Evolutionary conservation across 495 filamentous ascomycete genomes (phyloP).

Genomic region (Penicillium soppii): DNA sequence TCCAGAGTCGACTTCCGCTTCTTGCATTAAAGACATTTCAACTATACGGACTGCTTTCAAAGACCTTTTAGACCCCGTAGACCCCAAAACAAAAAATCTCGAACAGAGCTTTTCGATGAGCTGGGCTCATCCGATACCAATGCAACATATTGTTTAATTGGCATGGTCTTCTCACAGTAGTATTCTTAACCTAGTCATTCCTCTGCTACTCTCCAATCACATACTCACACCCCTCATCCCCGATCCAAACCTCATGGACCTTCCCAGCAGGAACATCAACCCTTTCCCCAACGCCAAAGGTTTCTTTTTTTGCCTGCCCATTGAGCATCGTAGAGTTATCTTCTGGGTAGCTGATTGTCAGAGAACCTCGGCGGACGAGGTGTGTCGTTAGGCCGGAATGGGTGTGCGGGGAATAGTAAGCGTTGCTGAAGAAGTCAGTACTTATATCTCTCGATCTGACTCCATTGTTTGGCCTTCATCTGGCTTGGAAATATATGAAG

Average conservation of each 20-base stretch:
- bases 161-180: too few relatives aligned
- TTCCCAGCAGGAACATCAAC: slow-evolving; percentile 74
- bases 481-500: too few relatives aligned
- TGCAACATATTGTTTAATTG: too few relatives aligned
- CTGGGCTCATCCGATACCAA: slow-evolving; percentile 8
- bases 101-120: background rate
- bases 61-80: background rate
- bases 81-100: background rate
- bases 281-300: slow-evolving; percentile 64
- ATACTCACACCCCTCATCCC: slow-evolving; percentile 74
- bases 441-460: too few relatives aligned
- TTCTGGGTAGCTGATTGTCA: slow-evolving; percentile 73
- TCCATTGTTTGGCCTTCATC: too few relatives aligned
- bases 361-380: slow-evolving; percentile 65
- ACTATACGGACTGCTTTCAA: too few relatives aligned
- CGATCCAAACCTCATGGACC: slow-evolving; percentile 84
- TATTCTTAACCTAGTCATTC: too few relatives aligned
- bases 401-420: slow-evolving; percentile 73
- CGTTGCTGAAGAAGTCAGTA: slow-evolving; percentile 47
- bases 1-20: slow-evolving; percentile 54
- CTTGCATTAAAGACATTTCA: slow-evolving; percentile 41
- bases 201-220: slow-evolving; percentile 75
- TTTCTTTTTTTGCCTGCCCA: slow-evolving; percentile 55
- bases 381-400: slow-evolving; percentile 73
- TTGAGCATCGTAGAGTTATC: slow-evolving; percentile 49